Evolutionary conservation across 2,329 filamentous ascomycete species (phyloP).

Genomic region (Mariannaea elegans): DNA sequence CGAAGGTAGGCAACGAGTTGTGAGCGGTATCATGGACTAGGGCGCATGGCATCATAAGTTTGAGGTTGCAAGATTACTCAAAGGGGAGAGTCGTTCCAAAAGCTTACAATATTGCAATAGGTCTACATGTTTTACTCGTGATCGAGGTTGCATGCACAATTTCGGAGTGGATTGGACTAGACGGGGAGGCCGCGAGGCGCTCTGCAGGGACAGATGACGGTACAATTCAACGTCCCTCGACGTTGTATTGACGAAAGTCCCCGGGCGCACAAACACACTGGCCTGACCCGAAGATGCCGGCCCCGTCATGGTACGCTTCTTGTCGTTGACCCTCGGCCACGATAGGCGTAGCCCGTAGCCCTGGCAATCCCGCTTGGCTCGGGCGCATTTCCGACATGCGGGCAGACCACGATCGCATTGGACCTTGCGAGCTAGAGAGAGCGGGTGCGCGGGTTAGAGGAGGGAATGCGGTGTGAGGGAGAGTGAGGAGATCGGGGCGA

Average conservation of each 20-base stretch:
- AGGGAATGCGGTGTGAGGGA: constrained; percentile 3
- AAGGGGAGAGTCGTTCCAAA: no score
- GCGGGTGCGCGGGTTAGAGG: no score
- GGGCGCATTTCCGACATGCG: constrained; percentile 20
- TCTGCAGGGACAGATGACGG: background rate
- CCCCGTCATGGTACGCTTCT: constrained; percentile 19
- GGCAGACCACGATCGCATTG: constrained; percentile 28
- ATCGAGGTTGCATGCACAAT: background rate
- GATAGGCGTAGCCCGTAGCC: constrained; percentile 30
- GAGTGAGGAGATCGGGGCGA: background rate
- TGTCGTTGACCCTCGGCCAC: constrained; percentile 25
- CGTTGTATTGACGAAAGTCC: constrained; percentile 27
- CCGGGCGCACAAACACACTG: background rate
- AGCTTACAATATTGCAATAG: constrained; percentile 27
- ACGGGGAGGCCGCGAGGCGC: rapidly evolving
- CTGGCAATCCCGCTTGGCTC: constrained; percentile 6
- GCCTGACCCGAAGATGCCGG: background rate
- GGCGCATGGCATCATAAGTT: no score
- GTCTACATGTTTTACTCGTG: constrained; percentile 9
- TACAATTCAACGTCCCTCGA: constrained; percentile 20
- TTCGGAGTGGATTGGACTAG: background rate
- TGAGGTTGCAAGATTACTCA: no score
- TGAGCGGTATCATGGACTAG: constrained; percentile 20
- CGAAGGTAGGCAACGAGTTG: constrained; percentile 24
- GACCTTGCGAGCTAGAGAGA: constrained; percentile 32